Base-by-base conservation (phyloP, 495 filamentous ascomycete species). In the Staphylotrichum longicolle region DNA sequence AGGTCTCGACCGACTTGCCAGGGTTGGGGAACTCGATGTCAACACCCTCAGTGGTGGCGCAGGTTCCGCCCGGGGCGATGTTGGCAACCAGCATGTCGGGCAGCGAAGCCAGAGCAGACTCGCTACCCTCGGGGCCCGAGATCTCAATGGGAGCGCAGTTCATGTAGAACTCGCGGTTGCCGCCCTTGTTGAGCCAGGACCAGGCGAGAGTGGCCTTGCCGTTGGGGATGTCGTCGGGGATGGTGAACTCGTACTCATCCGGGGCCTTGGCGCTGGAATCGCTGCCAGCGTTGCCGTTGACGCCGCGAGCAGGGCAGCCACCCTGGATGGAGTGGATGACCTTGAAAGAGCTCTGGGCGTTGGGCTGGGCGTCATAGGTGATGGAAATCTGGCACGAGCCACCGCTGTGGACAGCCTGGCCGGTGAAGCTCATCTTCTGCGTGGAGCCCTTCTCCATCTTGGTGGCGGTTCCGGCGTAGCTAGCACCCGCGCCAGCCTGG, bases 101-200 rank as follows among this genome's bases (percentile, higher is more conserved):
- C 27, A 91, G 87, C 34, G 72, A 75, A 63, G 82, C 77, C 63
- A 81, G 82, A 61, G 80, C 78, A 34, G 75, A 39, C 61, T 78
- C 58, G 14, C 75, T 63, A 53, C 82, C 84, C 5, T 79, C 80
- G 0, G 76, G 73, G 41, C 81, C 81, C 1, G 75, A 77, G 64
- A 96, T 82, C 5, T 80, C 84, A 50, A 93, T 80, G 20, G 88
- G 83, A 4, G 87, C 89, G 63, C 93, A 97, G 82, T 93, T 91
- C 92, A 95, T 96, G 80, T 96, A 96, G 84, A 95, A 91, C 72
- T 97, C 93, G 27, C 91, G 84, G 77, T 92, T 91, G 52, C 91
- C 91, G 56, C 92, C 70, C 63, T 86, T 87, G 83, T 97, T 97
- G 78, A 93, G 87, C 93, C 93, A 97, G 4, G 88, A 88, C 82